These are phyloP conservation scores for Xylariaceae sp. DNA, from an alignment of 2,329 filamentous ascomycete species.

Conservation along the genomic window DNA sequence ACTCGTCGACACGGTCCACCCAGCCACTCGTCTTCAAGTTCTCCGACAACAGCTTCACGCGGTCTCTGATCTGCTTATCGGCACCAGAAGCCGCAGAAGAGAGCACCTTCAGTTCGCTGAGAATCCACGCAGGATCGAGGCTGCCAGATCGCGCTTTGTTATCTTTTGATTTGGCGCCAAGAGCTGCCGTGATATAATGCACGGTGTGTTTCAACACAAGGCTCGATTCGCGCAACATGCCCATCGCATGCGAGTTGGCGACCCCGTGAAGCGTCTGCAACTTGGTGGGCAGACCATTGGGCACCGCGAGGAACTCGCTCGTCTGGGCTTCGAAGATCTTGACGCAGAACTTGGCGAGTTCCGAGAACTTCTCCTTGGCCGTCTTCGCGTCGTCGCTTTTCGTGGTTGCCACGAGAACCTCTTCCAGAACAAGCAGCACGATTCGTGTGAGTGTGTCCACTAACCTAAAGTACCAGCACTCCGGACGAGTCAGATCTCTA, in stretches of 20 bases:
- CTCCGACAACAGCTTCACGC: constrained; percentile 32
- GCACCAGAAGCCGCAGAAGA: constrained; percentile 23
- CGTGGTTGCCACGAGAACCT: constrained; percentile 7
- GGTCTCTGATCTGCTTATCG: constrained; percentile 29
- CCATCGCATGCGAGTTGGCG: constrained; percentile 34
- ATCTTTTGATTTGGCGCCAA: constrained; percentile 33
- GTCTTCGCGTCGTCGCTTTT: constrained; percentile 1
- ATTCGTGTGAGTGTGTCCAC: constrained; percentile 20
- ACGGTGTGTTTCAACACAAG: constrained; percentile 32
- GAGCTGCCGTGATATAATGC: constrained; percentile 28
- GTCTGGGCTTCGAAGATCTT: constrained; percentile 18
- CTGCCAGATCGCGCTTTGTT: constrained; percentile 28
- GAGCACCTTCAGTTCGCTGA: constrained; percentile 33
- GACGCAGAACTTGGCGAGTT: background rate
- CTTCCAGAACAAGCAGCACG: constrained; percentile 16
- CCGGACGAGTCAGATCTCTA: constrained; percentile 18
- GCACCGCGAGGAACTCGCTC: constrained; percentile 17
- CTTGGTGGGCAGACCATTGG: constrained; percentile 15
- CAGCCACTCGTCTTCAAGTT: constrained; percentile 33
- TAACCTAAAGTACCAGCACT: constrained; percentile 21
- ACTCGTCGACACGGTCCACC: constrained; percentile 35
- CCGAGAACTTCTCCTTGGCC: constrained; percentile 4
- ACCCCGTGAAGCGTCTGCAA: constrained; percentile 29
- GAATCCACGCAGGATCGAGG: constrained; percentile 32
- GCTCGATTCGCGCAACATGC: constrained; percentile 36